Conservation (phyloP, 768 basidiomycete species). For the Suillus spraguei region DNA sequence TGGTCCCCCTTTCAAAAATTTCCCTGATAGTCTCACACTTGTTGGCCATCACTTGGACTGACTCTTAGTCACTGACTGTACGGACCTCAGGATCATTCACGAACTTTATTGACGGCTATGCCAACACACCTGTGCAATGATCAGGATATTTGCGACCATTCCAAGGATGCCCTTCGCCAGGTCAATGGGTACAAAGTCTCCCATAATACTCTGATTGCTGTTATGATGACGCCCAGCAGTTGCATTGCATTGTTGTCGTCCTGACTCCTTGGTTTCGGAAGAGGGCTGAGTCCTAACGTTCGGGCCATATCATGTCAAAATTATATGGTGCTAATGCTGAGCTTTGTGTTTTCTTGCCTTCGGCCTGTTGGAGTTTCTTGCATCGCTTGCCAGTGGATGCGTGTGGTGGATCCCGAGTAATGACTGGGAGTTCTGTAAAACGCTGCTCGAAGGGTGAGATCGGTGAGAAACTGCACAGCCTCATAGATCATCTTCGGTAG, state of each 20-base stretch:
- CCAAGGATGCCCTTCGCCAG: neutral
- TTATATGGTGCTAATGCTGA: no score
- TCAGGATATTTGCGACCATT: neutral
- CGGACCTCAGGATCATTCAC: neutral
- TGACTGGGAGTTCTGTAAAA: no score
- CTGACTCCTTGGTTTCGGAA: no score
- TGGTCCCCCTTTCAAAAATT: neutral
- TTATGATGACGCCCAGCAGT: neutral
- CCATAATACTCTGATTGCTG: neutral
- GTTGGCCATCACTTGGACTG: neutral
- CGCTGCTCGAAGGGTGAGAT: no score
- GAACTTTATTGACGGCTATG: neutral
- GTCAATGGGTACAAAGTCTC: neutral
- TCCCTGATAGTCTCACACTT: neutral
- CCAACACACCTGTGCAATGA: neutral
- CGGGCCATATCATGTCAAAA: no score
- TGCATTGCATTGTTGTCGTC: neutral
- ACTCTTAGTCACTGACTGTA: neutral
- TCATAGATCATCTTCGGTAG: no score
- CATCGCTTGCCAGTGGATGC: no score
- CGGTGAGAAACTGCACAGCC: no score
- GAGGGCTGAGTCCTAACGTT: no score
- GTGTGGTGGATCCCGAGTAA: no score
- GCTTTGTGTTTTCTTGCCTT: no score
- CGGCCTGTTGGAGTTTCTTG: no score